A percentile compares a stretch with the other conserved stretches of the same genome.
Evolutionary conservation across 208 protist species (phyloP).

Genomic region (Blechomonas ayalai): DNA sequence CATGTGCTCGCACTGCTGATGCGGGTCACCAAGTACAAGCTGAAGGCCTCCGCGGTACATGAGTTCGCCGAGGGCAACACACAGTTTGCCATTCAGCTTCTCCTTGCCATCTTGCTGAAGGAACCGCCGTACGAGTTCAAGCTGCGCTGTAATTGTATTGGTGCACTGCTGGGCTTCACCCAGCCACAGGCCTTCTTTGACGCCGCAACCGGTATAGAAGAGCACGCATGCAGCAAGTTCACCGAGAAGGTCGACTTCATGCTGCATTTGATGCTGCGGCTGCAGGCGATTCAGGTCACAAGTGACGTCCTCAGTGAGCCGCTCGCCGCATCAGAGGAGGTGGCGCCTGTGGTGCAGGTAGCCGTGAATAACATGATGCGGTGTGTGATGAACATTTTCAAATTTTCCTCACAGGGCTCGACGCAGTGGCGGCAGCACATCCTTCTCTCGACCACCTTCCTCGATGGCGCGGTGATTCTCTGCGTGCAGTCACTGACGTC

Average conservation of each 20-base stretch:
- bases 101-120: slow-evolving; percentile 88
- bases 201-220: slow-evolving; percentile 44
- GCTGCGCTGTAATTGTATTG: slow-evolving; percentile 88
- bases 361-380: slow-evolving; percentile 80
- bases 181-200: slow-evolving; percentile 88
- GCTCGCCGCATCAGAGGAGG: slow-evolving; percentile 12
- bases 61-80: slow-evolving; percentile 88
- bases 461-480: slow-evolving; percentile 66
- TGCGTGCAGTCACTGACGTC: slow-evolving; percentile 53
- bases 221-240: slow-evolving; percentile 76
- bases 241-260: slow-evolving; percentile 88
- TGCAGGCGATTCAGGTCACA: slow-evolving; percentile 78
- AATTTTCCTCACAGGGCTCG: slow-evolving; percentile 63
- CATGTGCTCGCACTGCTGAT: slow-evolving; percentile 89
- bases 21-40: slow-evolving; percentile 83
- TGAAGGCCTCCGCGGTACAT: slow-evolving; percentile 79
- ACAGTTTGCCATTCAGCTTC: slow-evolving; percentile 89
- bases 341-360: slow-evolving; percentile 22
- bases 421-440: slow-evolving; percentile 89
- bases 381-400: slow-evolving; percentile 89
- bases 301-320: slow-evolving; percentile 75
- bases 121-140: slow-evolving; percentile 86
- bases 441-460: slow-evolving; percentile 76
- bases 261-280: slow-evolving; percentile 75
- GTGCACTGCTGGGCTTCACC: slow-evolving; percentile 80